Conservation (phyloP, 768 basidiomycete genomes). For the Neoboletus magnificus region DNA sequence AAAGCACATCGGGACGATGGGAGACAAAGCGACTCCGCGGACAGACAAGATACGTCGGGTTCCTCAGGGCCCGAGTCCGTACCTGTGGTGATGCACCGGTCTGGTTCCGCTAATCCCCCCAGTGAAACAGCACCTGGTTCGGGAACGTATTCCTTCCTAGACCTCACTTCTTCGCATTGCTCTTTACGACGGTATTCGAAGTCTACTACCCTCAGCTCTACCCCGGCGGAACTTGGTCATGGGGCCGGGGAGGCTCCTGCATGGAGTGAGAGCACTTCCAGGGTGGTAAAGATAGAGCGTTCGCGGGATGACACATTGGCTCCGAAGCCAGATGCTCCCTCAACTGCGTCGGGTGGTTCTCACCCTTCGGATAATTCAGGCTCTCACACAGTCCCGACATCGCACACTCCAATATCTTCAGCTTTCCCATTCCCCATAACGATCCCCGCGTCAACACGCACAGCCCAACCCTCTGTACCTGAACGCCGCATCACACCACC, state of each 20-base stretch:
- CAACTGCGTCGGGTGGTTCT: slow-evolving; percentile 31
- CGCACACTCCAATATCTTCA: slow-evolving; percentile 24
- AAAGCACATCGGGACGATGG: slow-evolving; percentile 31
- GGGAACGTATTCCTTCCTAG: slow-evolving; percentile 34
- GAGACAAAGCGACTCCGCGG: slow-evolving; percentile 13
- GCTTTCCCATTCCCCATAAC: slow-evolving; percentile 46
- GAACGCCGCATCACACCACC: slow-evolving; percentile 16
- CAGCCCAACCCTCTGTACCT: slow-evolving; percentile 19
- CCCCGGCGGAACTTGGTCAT: slow-evolving; percentile 28
- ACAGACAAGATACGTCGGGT: slow-evolving; percentile 21
- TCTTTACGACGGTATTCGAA: slow-evolving; percentile 28
- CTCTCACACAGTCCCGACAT: slow-evolving; percentile 13
- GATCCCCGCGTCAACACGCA: slow-evolving; percentile 42
- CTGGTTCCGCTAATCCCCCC: slow-evolving; percentile 13
- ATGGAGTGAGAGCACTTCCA: slow-evolving; percentile 20
- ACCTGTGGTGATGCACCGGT: slow-evolving; percentile 29
- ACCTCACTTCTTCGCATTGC: slow-evolving; percentile 26
- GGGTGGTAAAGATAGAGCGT: slow-evolving; percentile 18
- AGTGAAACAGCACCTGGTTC: slow-evolving; percentile 25
- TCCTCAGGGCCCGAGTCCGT: slow-evolving; percentile 30
- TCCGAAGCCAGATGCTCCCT: slow-evolving; percentile 31
- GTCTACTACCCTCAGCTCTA: slow-evolving; percentile 25
- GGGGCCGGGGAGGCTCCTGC: slow-evolving; percentile 2
- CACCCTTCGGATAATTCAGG: slow-evolving; percentile 26
- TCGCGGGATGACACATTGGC: slow-evolving; percentile 12